Base-by-base conservation (phyloP, 495 filamentous ascomycete genomes). In the Xylaria acuta region DNA sequence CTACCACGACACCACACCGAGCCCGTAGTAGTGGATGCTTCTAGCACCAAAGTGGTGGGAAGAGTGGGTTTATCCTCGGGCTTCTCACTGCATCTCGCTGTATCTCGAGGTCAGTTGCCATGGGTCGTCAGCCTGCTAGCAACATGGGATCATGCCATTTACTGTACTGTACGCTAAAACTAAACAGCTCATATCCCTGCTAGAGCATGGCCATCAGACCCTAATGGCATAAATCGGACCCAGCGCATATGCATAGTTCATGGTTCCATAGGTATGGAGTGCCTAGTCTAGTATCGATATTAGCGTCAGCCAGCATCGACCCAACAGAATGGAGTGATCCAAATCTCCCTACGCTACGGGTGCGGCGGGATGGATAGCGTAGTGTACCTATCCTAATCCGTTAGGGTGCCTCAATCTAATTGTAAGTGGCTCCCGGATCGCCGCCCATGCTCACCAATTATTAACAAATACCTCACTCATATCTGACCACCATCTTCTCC, bases 291-390 rank as follows among this genome's bases (percentile, higher is more conserved):
- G 62, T 40, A 72, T 72, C 70, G 70, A 60, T 64, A 41, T 58
- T 72, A 49, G 70, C 60, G 69, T 66, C 59, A 64, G 62, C 58
- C 60, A 65, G 69, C 73, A 79, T 79, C 77, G 77, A 79, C 77
- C 77, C 77, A 75, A 74, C 73, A 75, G 73, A 69, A 63, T 73
- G 77, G 77, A 71, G 75, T 79, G 74, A 79, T 79, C 77, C 72
- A 75, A 79, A 77, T 75, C 74, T 70, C 73, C n/a, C 54, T 30
- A 25, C 60, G 36, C 60, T 64, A 71, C 73, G 72, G 77, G 75
- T 73, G 75, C 67, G 73, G 73, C 69, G 75, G 75, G 74, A 74
- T 73, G 69, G 51, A 20, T 32, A 27, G 60, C 12, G 30, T 60
- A 36, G 30, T n/a, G 38, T 64, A 8, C 38, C 36, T 64, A 65